A percentile compares a stretch with the other conserved stretches of the same genome.
These are phyloP conservation scores for Galeopsis tetrahit DNA, from an alignment of 257 asterid species.

Conservation along the genomic window DNA sequence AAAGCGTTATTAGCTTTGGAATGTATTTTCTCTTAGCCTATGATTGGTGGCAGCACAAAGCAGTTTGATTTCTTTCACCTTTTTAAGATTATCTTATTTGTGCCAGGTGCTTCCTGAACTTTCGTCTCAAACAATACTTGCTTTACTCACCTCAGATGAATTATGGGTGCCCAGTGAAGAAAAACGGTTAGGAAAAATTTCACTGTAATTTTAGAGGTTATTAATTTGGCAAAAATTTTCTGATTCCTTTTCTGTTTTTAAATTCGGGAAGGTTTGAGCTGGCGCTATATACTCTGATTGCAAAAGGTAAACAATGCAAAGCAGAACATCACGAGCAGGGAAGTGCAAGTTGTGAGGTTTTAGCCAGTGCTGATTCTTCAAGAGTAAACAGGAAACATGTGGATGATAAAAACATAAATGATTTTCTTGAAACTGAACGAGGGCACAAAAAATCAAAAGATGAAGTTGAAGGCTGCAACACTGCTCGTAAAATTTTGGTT, in stretches of 20 bases:
- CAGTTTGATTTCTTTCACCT: slow-evolving; percentile 15
- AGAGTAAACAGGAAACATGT: slow-evolving; percentile 46
- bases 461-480: slow-evolving; percentile 51
- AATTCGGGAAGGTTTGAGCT: slow-evolving; percentile 72
- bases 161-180: slow-evolving; percentile 97
- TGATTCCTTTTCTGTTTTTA: slow-evolving; percentile 9
- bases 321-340: slow-evolving; percentile 58
- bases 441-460: slow-evolving; percentile 51
- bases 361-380: slow-evolving; percentile 45
- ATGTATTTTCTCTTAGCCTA: slow-evolving; percentile 16
- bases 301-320: slow-evolving; percentile 59
- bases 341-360: slow-evolving; percentile 51
- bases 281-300: slow-evolving; percentile 72
- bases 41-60: slow-evolving; percentile 26
- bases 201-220: slow-evolving; percentile 23
- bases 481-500: slow-evolving; percentile 64
- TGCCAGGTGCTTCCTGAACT: slow-evolving; percentile 94
- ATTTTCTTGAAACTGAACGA: slow-evolving; percentile 53
- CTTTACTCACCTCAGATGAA: slow-evolving; percentile 89
- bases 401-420: slow-evolving; percentile 46
- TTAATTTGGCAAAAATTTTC: slow-evolving; percentile 26
- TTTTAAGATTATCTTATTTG: slow-evolving; percentile 31
- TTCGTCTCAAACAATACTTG: slow-evolving; percentile 86
- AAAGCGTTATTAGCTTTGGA: slow-evolving; percentile 27
- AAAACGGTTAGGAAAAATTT: slow-evolving; percentile 67